These are phyloP conservation scores for Mycena albidolilacea DNA, from an alignment of 768 basidiomycete genomes.

Conservation along the genomic window DNA sequence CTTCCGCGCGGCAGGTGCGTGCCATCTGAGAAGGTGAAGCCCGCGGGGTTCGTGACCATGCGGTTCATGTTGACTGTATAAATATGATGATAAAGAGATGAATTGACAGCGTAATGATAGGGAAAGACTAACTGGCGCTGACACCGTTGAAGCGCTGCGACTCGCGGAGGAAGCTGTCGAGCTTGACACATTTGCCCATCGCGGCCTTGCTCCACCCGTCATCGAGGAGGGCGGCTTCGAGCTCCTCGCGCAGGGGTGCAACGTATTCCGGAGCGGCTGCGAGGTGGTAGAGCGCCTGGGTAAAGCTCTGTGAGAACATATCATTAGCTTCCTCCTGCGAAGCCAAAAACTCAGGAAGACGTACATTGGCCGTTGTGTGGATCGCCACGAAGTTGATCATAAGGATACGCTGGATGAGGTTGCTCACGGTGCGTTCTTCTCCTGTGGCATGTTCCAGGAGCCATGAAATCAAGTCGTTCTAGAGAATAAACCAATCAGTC, in stretches of 20 bases:
- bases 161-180: constrained; percentile 60
- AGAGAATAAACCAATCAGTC: neutral
- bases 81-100: neutral
- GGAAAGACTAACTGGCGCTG: constrained; percentile 44
- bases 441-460: constrained; percentile 54
- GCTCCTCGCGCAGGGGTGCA: constrained; percentile 54
- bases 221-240: constrained; percentile 49
- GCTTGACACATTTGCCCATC: constrained; percentile 51
- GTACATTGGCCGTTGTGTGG: constrained; percentile 51
- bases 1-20: constrained; percentile 53
- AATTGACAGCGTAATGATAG: neutral
- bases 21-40: constrained; percentile 56
- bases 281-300: constrained; percentile 52
- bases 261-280: constrained; percentile 50
- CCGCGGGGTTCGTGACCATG: constrained; percentile 45
- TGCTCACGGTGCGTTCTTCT: constrained; percentile 43
- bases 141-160: constrained; percentile 52
- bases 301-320: constrained; percentile 49
- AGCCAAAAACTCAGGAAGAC: neutral
- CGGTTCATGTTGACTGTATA: constrained; percentile 48
- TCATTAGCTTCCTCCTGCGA: neutral
- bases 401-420: constrained; percentile 49
- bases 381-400: constrained; percentile 56
- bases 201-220: constrained; percentile 52
- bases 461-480: constrained; percentile 63